Evolutionary conservation across 2,329 filamentous ascomycete genomes (phyloP).

Genomic region (Aspergillus aculeatinus): DNA sequence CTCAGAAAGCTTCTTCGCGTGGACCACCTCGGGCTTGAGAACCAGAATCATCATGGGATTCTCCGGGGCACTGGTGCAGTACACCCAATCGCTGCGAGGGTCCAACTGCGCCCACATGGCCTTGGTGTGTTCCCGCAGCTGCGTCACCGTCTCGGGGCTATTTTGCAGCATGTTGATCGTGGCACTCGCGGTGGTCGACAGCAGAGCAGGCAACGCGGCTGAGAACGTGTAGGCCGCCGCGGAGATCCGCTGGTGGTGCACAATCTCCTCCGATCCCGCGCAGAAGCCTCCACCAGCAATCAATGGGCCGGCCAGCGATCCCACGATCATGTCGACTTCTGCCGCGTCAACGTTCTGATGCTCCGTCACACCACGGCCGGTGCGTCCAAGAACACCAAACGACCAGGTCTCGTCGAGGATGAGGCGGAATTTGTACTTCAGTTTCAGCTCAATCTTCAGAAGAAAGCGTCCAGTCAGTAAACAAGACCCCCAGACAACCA

Average conservation of each 20-base stretch:
- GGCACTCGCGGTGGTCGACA: conserved; percentile 94
- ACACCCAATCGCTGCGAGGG: conserved; percentile 89
- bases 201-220: conserved; percentile 86
- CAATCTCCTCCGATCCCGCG: conserved; percentile 83
- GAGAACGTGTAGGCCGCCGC: conserved; percentile 94
- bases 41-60: conserved; percentile 85
- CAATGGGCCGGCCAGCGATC: conserved; percentile 83
- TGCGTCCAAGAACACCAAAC: conserved; percentile 89
- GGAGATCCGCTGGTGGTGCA: conserved; percentile 93
- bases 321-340: conserved; percentile 95
- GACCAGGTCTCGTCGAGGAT: conserved; percentile 98
- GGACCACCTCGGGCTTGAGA: conserved; percentile 79
- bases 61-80: conserved; percentile 74
- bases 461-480: not conserved
- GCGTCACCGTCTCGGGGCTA: conserved; percentile 75
- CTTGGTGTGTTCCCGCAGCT: conserved; percentile 82
- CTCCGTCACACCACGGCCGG: conserved; percentile 88
- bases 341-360: conserved; percentile 93
- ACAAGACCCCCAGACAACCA: conserved; percentile 6
- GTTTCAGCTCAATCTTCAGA: conserved; percentile 77
- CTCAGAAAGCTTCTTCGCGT: conserved; percentile 63
- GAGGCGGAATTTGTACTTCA: conserved; percentile 95
- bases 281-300: conserved; percentile 96
- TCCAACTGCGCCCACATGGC: conserved; percentile 84
- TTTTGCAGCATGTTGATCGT: conserved; percentile 82